phyloP scores from a whole-genome alignment of 225 moss, liverwort and hornwort genomes.

The Sphagnum contortum region DNA sequence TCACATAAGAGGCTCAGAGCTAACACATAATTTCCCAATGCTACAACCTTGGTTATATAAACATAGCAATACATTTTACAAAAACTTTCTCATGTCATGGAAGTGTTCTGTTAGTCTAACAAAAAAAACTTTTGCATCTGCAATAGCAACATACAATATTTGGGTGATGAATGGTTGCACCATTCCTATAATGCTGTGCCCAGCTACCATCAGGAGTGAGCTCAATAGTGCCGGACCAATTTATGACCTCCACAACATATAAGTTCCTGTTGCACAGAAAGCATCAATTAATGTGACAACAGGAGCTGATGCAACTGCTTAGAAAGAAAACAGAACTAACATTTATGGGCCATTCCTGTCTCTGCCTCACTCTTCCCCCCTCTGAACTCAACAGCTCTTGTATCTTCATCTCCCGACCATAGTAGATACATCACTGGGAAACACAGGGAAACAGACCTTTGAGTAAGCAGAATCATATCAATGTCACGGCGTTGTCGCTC shows the following conservation, averaged over 20 bases:
- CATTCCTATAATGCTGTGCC: slow-evolving; percentile 67
- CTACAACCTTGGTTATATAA: too few relatives aligned
- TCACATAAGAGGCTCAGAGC: too few relatives aligned
- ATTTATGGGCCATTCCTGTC: not conserved
- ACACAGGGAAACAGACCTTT: slow-evolving; percentile 27
- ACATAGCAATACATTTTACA: too few relatives aligned
- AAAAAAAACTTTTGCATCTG: slow-evolving; percentile 1
- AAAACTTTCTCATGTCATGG: not conserved
- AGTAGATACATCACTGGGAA: not conserved
- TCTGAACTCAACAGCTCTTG: not conserved
- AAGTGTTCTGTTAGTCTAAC: too few relatives aligned
- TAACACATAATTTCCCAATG: too few relatives aligned
- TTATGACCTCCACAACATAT: slow-evolving; percentile 78
- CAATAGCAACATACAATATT: slow-evolving; percentile 57
- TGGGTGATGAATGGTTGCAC: slow-evolving; percentile 51
- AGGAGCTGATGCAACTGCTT: too few relatives aligned
- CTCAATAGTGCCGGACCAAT: slow-evolving; percentile 69
- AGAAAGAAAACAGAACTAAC: not conserved
- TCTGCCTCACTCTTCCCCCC: not conserved
- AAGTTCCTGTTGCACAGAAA: slow-evolving; percentile 34
- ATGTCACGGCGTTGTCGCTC: slow-evolving; percentile 63
- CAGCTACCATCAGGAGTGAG: slow-evolving; percentile 59
- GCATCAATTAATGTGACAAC: too few relatives aligned
- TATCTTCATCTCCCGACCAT: not conserved
- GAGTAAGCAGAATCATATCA: slow-evolving; percentile 60